These are phyloP conservation scores for Aspergillus caelatus DNA, from an alignment of 2,329 filamentous ascomycete genomes.

Conservation along the genomic window DNA sequence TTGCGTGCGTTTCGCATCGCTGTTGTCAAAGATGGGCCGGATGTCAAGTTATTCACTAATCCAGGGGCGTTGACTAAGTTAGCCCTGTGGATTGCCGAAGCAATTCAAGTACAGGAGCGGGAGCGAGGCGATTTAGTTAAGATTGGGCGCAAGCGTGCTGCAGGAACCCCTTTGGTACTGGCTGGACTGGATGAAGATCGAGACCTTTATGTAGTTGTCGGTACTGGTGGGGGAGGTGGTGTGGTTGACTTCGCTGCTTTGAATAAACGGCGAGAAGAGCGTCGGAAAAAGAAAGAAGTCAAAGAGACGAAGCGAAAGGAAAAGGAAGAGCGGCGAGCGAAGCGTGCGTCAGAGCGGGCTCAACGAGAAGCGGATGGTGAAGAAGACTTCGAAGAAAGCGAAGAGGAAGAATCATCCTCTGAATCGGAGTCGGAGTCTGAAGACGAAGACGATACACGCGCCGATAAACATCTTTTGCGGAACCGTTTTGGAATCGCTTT, in stretches of 20 bases:
- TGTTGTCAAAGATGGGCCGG: conserved; percentile 91
- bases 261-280: conserved; percentile 66
- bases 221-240: conserved; percentile 83
- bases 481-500: conserved; percentile 96
- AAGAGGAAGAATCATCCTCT: conserved; percentile 51
- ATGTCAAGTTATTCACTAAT: conserved; percentile 88
- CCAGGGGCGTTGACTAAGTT: conserved; percentile 91
- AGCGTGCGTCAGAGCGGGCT: conserved; percentile 55
- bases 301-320: conserved; percentile 67
- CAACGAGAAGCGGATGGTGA: conserved; percentile 58
- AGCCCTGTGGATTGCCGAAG: conserved; percentile 91
- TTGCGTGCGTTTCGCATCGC: conserved; percentile 92
- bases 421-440: conserved; percentile 57
- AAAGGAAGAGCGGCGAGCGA: conserved; percentile 64
- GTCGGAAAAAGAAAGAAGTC: conserved; percentile 64
- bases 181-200: conserved; percentile 85
- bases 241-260: conserved; percentile 68
- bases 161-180: conserved; percentile 82
- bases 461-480: conserved; percentile 69
- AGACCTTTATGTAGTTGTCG: conserved; percentile 89
- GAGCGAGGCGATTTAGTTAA: conserved; percentile 72
- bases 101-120: conserved; percentile 84
- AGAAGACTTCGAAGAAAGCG: conserved; percentile 67
- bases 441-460: conserved; percentile 56
- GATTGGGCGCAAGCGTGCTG: conserved; percentile 40